Base-by-base conservation (phyloP, 2,329 filamentous ascomycete genomes). In the Diaporthe citriasiana region DNA sequence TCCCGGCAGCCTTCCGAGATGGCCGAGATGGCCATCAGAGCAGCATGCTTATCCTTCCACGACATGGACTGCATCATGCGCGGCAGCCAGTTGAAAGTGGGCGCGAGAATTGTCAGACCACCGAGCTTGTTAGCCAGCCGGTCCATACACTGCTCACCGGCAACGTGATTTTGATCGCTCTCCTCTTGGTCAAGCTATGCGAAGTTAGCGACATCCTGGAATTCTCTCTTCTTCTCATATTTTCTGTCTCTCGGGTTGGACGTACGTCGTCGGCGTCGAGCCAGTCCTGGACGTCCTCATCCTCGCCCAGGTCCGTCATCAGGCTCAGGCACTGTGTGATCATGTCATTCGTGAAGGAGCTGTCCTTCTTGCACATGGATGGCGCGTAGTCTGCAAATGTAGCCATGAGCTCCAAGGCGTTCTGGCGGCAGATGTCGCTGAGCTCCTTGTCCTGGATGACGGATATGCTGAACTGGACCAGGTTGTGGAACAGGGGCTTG, bases 71-170 rank as follows among this genome's bases (percentile, higher is more conserved):
- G 94, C 92, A 98, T 97, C 97, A 99, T 99, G 76, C 95, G 91
- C 13, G 97, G 97, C 51, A 99, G 91, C 97, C 97, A 99, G 82
- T 93, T 93, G 85, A 98, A 99, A 0, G 96, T 98, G 0, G 95
- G 95, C 40, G 94, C 94, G 27, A 99, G 87, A 73, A 99, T 93
- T n/a, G 94, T 92, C 79, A 94, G 89, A n/a, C 97, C 97, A 73
- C 97, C 97, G 47, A 99, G 93, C 84, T 98, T 98, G 87, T 98
- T 99, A 72, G 97, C 96, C 71, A 99, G 88, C 73, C 97, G 92
- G 82, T 99, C 97, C 96, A 99, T 98, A 78, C 95, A 97, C 84
- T 99, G 97, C 84, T 99, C 97, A 75, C 97, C 97, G 56, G 96
- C 97, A 77, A 99, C 95, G 81, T 99, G 97, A 82, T 99, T 99